A percentile compares a stretch with the other conserved stretches of the same genome.
These are phyloP conservation scores for Coemansia sp. DNA, from an alignment of 192 early-diverging fungal genomes.

Conservation along the genomic window DNA sequence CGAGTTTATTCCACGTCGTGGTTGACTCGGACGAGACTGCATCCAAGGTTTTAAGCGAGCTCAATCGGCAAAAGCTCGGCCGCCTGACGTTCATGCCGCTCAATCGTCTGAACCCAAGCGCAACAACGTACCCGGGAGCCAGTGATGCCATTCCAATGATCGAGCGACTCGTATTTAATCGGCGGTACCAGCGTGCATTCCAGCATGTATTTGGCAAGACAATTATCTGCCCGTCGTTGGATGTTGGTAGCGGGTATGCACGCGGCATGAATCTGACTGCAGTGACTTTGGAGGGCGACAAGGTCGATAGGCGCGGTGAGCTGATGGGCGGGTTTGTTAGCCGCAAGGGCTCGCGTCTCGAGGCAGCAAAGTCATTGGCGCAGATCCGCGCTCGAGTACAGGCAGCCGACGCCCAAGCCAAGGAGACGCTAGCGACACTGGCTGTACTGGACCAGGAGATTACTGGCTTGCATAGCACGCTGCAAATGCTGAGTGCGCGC, in stretches of 20 bases:
- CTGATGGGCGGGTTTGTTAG: constrained; percentile 90
- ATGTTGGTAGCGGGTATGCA: constrained; percentile 79
- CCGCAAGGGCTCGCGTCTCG: constrained; percentile 71
- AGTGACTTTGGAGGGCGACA: constrained; percentile 92
- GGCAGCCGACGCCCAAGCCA: constrained; percentile 22
- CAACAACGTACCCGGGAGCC: constrained; percentile 64
- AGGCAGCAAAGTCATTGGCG: constrained; percentile 67
- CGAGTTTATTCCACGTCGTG: constrained; percentile 93
- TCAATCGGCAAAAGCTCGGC: constrained; percentile 64
- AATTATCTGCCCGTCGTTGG: constrained; percentile 82
- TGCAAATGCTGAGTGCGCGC: constrained; percentile 61
- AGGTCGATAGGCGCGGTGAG: constrained; percentile 90
- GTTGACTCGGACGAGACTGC: constrained; percentile 95
- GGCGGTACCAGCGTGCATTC: constrained; percentile 73
- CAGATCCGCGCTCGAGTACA: constrained; percentile 23
- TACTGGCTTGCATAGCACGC: constrained; percentile 60
- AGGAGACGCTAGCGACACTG: constrained; percentile 33
- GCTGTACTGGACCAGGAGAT: constrained; percentile 63
- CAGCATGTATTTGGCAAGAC: constrained; percentile 93
- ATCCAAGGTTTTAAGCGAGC: constrained; percentile 62
- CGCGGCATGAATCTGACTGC: constrained; percentile 75
- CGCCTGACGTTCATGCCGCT: constrained; percentile 96
- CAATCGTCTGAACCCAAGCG: constrained; percentile 74
- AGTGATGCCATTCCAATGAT: constrained; percentile 86
- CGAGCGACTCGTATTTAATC: constrained; percentile 73